A percentile compares a stretch with the other conserved stretches of the same genome.
These are phyloP conservation scores for Halteria grandinella DNA, from an alignment of 73 alveolate species.

Conservation along the genomic window DNA sequence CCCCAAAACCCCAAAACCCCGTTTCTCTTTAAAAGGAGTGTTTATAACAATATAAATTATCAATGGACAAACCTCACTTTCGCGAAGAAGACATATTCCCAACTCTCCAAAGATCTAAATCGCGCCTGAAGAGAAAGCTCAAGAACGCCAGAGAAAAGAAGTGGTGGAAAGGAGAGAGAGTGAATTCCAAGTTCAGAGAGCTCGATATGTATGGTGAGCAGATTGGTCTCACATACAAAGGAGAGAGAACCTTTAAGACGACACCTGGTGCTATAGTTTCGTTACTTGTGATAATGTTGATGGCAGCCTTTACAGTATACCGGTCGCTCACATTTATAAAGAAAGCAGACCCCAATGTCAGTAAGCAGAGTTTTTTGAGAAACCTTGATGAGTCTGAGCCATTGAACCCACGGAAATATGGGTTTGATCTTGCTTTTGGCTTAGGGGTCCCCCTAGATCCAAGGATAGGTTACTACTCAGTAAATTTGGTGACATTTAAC, in stretches of 20 bases:
- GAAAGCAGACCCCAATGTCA: constrained; percentile 8
- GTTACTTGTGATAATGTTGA: constrained; percentile 15
- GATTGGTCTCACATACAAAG: constrained; percentile 28
- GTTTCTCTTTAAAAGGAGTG: no score
- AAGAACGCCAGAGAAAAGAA: no score
- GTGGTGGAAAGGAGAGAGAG: no score
- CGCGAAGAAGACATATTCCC: no score
- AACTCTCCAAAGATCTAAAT: no score
- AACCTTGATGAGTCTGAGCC: constrained; percentile 5
- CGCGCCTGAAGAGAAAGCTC: no score
- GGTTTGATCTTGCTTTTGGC: constrained; percentile 49
- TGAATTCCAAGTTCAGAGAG: constrained; percentile 6
- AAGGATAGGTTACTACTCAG: constrained; percentile 5
- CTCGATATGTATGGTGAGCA: constrained; percentile 44
- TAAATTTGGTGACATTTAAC: no score
- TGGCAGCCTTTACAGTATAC: constrained; percentile 21
- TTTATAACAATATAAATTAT: no score
- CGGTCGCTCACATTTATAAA: constrained; percentile 12
- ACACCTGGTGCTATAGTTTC: constrained; percentile 37
- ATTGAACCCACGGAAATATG: neutral
- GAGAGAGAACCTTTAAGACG: constrained; percentile 15
- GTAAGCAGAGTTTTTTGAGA: constrained; percentile 3
- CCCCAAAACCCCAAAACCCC: no score
- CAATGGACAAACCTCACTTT: no score
- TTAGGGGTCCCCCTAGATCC: constrained; percentile 31